Percentiles rank a stretch among this genome's conserved stretches.
phyloP scores from a whole-genome alignment of 2,329 filamentous ascomycete species.

The Epichloe brachyelytri region DNA sequence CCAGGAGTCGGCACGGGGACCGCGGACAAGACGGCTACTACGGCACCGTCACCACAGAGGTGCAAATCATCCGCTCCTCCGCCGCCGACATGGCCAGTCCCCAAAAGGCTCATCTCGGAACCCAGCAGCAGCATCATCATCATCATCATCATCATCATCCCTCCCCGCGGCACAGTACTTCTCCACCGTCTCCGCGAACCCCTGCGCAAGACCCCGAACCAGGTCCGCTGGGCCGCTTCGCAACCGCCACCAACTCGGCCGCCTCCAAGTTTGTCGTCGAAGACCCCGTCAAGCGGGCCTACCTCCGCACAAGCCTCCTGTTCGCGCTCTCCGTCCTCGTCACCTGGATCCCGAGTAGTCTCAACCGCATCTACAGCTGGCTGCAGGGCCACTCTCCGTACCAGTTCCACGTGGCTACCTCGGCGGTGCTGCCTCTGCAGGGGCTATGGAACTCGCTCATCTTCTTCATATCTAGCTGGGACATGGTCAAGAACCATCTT shows the following conservation, averaged over 20 bases:
- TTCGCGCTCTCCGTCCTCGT: conserved; percentile 48
- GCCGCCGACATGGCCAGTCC: conserved; percentile 13
- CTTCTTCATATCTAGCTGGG: conserved; percentile 54
- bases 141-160: conserved; percentile 10
- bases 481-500: conserved; percentile 10
- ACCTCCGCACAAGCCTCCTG: conserved; percentile 47
- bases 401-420: conserved; percentile 54
- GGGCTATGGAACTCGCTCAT: conserved; percentile 73
- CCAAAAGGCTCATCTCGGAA: conserved; percentile 7
- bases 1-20: conserved; percentile 17
- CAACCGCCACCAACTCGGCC: conserved; percentile 18
- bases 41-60: conserved; percentile 39
- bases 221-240: conserved; percentile 7
- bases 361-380: conserved; percentile 63
- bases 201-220: not conserved
- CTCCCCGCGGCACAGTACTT: conserved; percentile 17
- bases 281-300: conserved; percentile 48
- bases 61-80: conserved; percentile 28
- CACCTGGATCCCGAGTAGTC: conserved; percentile 53
- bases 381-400: conserved; percentile 41
- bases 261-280: conserved; percentile 22
- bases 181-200: conserved; percentile 16
- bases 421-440: conserved; percentile 62
- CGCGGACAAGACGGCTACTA: conserved; percentile 23
- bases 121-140: conserved; percentile 7